Percentiles rank a stretch among this genome's conserved stretches.
Conservation (phyloP, 2,329 filamentous ascomycete species). For the Penicillium sp. region DNA sequence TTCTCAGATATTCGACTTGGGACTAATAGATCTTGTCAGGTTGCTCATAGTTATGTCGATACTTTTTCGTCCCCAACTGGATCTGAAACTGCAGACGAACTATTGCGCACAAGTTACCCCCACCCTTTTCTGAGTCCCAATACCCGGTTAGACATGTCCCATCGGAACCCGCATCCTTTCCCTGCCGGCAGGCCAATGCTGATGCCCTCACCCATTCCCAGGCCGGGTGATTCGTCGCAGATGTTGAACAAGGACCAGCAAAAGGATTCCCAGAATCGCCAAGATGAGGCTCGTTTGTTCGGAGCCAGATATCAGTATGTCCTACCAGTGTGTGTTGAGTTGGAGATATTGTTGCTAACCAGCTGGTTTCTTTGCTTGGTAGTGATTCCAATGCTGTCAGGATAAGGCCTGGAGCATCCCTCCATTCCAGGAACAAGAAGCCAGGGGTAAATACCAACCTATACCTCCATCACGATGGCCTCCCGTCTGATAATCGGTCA, state of each 20-base stretch:
- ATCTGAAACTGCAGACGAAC: slow-evolving; percentile 11
- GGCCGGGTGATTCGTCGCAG: slow-evolving; percentile 10
- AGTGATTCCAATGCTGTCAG: slow-evolving; percentile 19
- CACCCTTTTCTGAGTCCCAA: slow-evolving; percentile 8
- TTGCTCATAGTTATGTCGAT: slow-evolving; percentile 17
- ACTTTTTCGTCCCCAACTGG: slow-evolving; percentile 4
- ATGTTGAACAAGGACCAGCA: slow-evolving; percentile 12
- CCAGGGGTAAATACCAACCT: slow-evolving; percentile 15
- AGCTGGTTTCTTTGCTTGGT: background rate
- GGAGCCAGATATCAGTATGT: slow-evolving; percentile 13
- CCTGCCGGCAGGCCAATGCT: slow-evolving; percentile 9
- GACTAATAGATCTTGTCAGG: slow-evolving; percentile 9
- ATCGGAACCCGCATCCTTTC: background rate
- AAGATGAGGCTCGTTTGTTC: slow-evolving; percentile 19
- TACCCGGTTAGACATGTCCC: slow-evolving; percentile 13
- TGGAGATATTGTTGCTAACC: background rate
- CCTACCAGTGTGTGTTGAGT: background rate
- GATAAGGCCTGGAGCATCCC: slow-evolving; percentile 25
- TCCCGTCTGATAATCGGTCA: background rate
- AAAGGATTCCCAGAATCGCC: slow-evolving; percentile 7
- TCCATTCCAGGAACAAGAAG: slow-evolving; percentile 14
- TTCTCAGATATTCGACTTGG: background rate
- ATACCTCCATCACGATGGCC: background rate
- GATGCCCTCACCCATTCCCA: slow-evolving; percentile 4
- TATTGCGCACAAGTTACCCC: slow-evolving; percentile 8